phyloP scores from a whole-genome alignment of 768 basidiomycete species.

The Coprinopsis cinerea region DNA sequence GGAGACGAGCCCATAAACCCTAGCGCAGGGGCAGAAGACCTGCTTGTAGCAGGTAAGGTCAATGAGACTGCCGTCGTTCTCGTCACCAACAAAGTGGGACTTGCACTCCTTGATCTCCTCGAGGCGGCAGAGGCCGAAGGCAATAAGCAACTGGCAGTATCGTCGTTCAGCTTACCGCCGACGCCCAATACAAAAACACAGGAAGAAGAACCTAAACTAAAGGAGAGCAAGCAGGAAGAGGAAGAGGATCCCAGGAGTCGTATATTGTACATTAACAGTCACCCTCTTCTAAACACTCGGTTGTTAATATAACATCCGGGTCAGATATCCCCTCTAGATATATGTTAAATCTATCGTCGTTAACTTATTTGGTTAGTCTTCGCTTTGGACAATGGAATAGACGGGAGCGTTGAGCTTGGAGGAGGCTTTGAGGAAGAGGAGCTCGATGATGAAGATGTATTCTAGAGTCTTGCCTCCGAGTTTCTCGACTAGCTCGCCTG shows the following conservation, averaged over 20 bases:
- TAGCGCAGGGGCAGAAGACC: slow-evolving; percentile 51
- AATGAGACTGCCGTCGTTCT: slow-evolving; percentile 56
- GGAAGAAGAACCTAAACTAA: slow-evolving; percentile 17
- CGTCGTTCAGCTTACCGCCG: slow-evolving; percentile 30
- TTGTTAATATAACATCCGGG: slow-evolving; percentile 44
- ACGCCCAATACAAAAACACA: not conserved
- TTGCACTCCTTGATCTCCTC: slow-evolving; percentile 50
- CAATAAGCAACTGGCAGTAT: slow-evolving; percentile 44
- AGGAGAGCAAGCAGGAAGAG: slow-evolving; percentile 13
- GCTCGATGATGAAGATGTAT: slow-evolving; percentile 91
- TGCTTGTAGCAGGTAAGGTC: slow-evolving; percentile 52
- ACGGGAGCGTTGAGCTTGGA: slow-evolving; percentile 80
- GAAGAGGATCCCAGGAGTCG: slow-evolving; percentile 29
- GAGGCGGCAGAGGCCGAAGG: slow-evolving; percentile 41
- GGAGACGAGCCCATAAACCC: slow-evolving; percentile 60
- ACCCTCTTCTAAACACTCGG: slow-evolving; percentile 71
- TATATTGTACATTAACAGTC: slow-evolving; percentile 72
- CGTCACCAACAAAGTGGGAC: slow-evolving; percentile 46
- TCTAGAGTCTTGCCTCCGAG: slow-evolving; percentile 82
- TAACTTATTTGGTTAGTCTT: slow-evolving; percentile 42
- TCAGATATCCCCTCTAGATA: not conserved
- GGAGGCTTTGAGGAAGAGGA: slow-evolving; percentile 67
- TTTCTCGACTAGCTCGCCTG: slow-evolving; percentile 81
- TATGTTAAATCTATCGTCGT: slow-evolving; percentile 7
- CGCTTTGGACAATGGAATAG: slow-evolving; percentile 81